A percentile compares a stretch with the other conserved stretches of the same genome.
Conservation (phyloP, 2,329 filamentous ascomycete species). For the Colletotrichum aenigma region DNA sequence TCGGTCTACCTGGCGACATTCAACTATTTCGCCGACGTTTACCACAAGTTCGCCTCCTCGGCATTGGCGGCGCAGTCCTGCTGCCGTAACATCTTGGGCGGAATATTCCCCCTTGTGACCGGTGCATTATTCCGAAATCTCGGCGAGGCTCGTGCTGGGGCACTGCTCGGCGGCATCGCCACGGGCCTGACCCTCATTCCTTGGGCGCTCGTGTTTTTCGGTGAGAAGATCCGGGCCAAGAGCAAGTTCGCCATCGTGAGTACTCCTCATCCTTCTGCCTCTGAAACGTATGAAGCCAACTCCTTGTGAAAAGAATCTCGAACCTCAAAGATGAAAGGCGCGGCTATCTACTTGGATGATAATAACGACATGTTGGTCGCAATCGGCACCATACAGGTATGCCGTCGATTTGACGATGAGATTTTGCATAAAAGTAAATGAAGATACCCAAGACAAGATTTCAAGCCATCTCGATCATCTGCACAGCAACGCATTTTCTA, state of each 20-base stretch:
- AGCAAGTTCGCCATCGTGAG: conserved; percentile 71
- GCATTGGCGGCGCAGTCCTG: conserved; percentile 87
- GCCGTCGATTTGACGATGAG: neutral
- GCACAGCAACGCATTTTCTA: neutral
- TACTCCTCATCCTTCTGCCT: neutral
- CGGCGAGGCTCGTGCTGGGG: conserved; percentile 73
- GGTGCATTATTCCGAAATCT: conserved; percentile 74
- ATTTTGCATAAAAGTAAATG: neutral
- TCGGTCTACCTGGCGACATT: conserved; percentile 87
- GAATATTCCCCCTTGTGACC: conserved; percentile 80
- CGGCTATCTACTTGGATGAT: neutral
- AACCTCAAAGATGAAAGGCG: neutral
- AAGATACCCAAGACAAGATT: neutral
- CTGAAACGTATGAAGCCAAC: neutral
- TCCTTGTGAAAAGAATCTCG: neutral
- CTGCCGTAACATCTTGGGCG: conserved; percentile 83
- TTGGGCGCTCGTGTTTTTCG: conserved; percentile 83
- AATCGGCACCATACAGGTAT: neutral
- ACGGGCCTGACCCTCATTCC: conserved; percentile 77
- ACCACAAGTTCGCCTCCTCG: conserved; percentile 83
- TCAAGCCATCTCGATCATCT: neutral
- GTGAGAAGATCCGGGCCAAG: conserved; percentile 73
- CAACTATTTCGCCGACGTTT: conserved; percentile 91
- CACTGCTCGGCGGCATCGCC: conserved; percentile 76
- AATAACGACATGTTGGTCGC: neutral